These are phyloP conservation scores for Exserohilum rostratum DNA, from an alignment of 2,329 filamentous ascomycete species.

Conservation along the genomic window DNA sequence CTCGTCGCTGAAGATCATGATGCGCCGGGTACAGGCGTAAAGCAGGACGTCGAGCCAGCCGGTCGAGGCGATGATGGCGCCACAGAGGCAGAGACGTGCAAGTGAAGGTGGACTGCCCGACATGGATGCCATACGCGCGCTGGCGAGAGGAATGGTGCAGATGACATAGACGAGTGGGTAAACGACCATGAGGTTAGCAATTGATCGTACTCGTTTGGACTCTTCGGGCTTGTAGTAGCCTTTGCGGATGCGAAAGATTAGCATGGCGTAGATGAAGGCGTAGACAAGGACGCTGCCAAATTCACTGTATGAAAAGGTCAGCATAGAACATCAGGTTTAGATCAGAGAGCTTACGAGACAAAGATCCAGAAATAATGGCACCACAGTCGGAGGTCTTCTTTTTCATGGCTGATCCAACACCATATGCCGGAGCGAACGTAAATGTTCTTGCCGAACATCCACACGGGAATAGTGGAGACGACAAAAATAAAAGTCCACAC, in stretches of 20 bases:
- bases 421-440: conserved; percentile 71
- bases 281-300: conserved; percentile 61
- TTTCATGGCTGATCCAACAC: conserved; percentile 68
- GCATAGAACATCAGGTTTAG: neutral
- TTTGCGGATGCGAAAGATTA: conserved; percentile 46
- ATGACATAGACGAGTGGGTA: conserved; percentile 73
- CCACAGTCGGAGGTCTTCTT: conserved; percentile 61
- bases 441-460: conserved; percentile 52
- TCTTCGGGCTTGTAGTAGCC: conserved; percentile 45
- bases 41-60: conserved; percentile 65
- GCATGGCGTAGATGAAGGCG: conserved; percentile 49
- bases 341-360: conserved; percentile 42
- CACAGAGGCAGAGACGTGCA: conserved; percentile 59
- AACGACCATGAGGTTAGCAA: conserved; percentile 65
- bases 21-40: conserved; percentile 63
- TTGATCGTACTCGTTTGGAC: conserved; percentile 46
- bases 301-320: conserved; percentile 37
- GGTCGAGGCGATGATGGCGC: conserved; percentile 63
- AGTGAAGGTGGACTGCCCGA: conserved; percentile 55
- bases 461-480: conserved; percentile 60
- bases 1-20: conserved; percentile 60
- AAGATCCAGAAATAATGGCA: conserved; percentile 72
- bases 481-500: conserved; percentile 67
- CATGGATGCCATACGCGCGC: conserved; percentile 69
- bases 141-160: conserved; percentile 70